Base-by-base conservation (phyloP, 306 rosid species). In the Rosa persica region DNA sequence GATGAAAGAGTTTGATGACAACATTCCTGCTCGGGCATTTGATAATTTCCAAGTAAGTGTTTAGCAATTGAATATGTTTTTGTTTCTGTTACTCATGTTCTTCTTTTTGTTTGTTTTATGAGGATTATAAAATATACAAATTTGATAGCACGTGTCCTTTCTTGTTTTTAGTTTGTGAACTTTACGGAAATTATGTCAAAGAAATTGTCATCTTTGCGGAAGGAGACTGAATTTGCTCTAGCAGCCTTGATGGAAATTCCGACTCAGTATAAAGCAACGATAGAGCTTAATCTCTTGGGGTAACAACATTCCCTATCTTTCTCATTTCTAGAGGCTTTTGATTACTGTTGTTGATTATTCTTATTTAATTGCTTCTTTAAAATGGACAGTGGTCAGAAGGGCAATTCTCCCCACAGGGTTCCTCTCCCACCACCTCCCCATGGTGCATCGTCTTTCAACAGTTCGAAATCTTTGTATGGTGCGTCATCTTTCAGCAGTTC, bases 201-300 rank as follows among this genome's bases (percentile, higher is more conserved):
- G 88, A 91, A 91, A 6, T 81, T 84, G 44, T 75, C 90, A 81
- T 82, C 79, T 60, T 75, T 87, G 12, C 88, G 96, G 48, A 95
- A 91, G 84, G 98, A 95, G 84, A 88, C 99, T 16, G 97, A 93
- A 70, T 95, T 95, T 83, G 99, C 99, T 81, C 93, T 95, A 75
- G 60, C 93, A 36, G 97, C 99, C 42, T 83, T 95, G 86, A 95
- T 95, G 99, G 99, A 95, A 83, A 93, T 95, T 85, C 99, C 99
- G 70, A 79, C 97, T 51, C 99, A 95, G 81, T 95, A 95, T 75
- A 93, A 95, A 79, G 99, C 98, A 55, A 90, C 98, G 10, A 81
- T 95, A 81, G 99, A 95, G 82, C 90, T 85, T 75, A 85, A 80
- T 77, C 39, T 93, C 66, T 80, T 95, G 23, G 99, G 99, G 99